These are phyloP conservation scores for Areca catechu DNA, from an alignment of 176 grass and related monocot species.

Conservation along the genomic window DNA sequence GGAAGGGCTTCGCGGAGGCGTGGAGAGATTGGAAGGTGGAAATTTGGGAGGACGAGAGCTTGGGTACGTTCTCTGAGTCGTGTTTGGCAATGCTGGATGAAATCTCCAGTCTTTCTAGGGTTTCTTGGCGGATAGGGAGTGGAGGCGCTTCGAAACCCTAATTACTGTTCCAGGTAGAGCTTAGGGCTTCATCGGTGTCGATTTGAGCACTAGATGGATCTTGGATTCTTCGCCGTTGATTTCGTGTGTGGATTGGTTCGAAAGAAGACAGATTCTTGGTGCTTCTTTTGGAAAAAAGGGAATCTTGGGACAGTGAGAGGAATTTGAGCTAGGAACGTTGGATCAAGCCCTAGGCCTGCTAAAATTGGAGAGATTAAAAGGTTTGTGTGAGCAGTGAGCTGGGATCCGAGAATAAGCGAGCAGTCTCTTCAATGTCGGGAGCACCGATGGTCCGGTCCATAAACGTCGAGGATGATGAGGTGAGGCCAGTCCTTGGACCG, in stretches of 20 bases:
- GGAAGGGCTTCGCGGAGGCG: no score
- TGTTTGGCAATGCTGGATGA: neutral
- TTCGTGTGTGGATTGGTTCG: neutral
- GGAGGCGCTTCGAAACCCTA: no score
- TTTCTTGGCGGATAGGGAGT: neutral
- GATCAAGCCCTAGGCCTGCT: neutral
- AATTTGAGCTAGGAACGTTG: slow-evolving; percentile 4
- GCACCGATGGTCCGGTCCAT: slow-evolving; percentile 12
- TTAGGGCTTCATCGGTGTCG: neutral
- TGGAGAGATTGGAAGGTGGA: no score
- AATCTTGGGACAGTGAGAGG: neutral
- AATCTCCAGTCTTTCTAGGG: neutral
- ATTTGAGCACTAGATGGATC: neutral
- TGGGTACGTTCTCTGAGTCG: neutral
- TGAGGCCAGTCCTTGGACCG: slow-evolving; percentile 10
- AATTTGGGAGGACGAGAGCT: neutral
- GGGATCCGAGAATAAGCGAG: neutral
- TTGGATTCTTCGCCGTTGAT: neutral
- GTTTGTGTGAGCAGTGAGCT: neutral
- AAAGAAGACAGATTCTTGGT: neutral
- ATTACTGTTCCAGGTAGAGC: neutral
- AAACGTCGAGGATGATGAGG: slow-evolving; percentile 15
- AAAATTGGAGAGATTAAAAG: neutral
- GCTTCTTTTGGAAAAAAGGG: neutral
- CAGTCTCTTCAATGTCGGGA: slow-evolving; percentile 9